Conservation (phyloP, 306 rosid species). For the Quillaja saponaria region DNA sequence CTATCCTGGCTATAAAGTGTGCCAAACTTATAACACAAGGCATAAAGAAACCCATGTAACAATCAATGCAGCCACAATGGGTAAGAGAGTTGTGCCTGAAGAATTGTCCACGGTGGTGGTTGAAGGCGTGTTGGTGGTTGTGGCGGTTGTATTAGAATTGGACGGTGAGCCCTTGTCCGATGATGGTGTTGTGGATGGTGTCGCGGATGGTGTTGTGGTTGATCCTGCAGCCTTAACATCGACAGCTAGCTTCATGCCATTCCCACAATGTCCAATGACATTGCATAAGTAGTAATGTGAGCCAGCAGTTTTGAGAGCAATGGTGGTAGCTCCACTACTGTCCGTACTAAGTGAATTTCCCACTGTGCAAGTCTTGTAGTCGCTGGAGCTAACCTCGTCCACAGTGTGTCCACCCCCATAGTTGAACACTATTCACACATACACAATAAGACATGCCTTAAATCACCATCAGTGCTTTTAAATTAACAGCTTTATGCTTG, state of each 20-base stretch:
- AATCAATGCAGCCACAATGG: slow-evolving; percentile 31
- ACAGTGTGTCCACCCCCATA: slow-evolving; percentile 81
- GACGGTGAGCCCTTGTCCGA: slow-evolving; percentile 38
- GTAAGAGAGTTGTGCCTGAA: slow-evolving; percentile 35
- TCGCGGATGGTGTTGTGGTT: slow-evolving; percentile 31
- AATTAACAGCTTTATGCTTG: neutral
- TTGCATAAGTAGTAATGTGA: slow-evolving; percentile 76
- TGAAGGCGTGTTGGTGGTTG: slow-evolving; percentile 35
- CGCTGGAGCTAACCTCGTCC: slow-evolving; percentile 73
- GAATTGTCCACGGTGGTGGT: slow-evolving; percentile 35
- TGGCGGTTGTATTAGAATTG: slow-evolving; percentile 30
- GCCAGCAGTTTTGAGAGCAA: slow-evolving; percentile 68
- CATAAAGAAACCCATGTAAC: slow-evolving; percentile 35
- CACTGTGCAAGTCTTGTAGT: slow-evolving; percentile 61
- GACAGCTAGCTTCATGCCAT: slow-evolving; percentile 88
- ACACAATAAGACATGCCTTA: neutral
- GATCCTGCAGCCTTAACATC: slow-evolving; percentile 46
- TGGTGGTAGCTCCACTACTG: slow-evolving; percentile 68
- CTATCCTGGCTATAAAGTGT: slow-evolving; percentile 53
- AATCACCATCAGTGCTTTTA: neutral
- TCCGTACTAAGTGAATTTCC: slow-evolving; percentile 68
- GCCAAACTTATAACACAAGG: neutral
- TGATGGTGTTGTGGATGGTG: slow-evolving; percentile 41
- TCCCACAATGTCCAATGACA: slow-evolving; percentile 57
- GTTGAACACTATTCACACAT: slow-evolving; percentile 55